phyloP scores from a whole-genome alignment of 805 yeast species.

The Saccharomycopsis sp. region DNA sequence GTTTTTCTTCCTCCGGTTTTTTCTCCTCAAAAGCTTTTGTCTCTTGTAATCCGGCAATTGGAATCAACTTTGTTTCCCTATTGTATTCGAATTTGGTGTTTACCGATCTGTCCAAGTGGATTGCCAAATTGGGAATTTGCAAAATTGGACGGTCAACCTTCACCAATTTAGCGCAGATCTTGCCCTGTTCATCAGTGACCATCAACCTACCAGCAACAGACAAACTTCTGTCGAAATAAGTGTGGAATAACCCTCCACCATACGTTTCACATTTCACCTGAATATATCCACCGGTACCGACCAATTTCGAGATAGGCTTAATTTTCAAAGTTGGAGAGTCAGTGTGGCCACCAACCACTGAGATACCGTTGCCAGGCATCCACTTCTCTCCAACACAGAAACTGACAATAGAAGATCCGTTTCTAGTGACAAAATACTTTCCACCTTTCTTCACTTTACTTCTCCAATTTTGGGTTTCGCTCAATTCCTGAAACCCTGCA shows the following conservation, averaged over 20 bases:
- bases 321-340: slow-evolving; percentile 87
- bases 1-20: slow-evolving; percentile 16
- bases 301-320: slow-evolving; percentile 73
- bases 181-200: slow-evolving; percentile 38
- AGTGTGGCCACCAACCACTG: slow-evolving; percentile 93
- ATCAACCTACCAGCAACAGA: slow-evolving; percentile 88
- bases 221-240: slow-evolving; percentile 95
- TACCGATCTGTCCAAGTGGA: slow-evolving; percentile 75
- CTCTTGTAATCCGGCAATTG: slow-evolving; percentile 66
- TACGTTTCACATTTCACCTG: slow-evolving; percentile 92
- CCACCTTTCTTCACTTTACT: slow-evolving; percentile 43
- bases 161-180: slow-evolving; percentile 55
- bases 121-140: slow-evolving; percentile 91
- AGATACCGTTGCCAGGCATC: slow-evolving; percentile 68
- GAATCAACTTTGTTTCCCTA: slow-evolving; percentile 76
- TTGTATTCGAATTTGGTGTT: slow-evolving; percentile 79
- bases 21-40: slow-evolving; percentile 22
- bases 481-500: slow-evolving; percentile 66
- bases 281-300: slow-evolving; percentile 63
- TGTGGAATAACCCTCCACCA: slow-evolving; percentile 94
- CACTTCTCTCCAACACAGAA: slow-evolving; percentile 71
- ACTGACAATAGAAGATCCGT: slow-evolving; percentile 81
- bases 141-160: slow-evolving; percentile 77
- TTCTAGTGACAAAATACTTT: slow-evolving; percentile 81
- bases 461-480: slow-evolving; percentile 67